These are phyloP conservation scores for Suhomyces emberorum DNA, from an alignment of 805 yeast genomes.

Conservation along the genomic window DNA sequence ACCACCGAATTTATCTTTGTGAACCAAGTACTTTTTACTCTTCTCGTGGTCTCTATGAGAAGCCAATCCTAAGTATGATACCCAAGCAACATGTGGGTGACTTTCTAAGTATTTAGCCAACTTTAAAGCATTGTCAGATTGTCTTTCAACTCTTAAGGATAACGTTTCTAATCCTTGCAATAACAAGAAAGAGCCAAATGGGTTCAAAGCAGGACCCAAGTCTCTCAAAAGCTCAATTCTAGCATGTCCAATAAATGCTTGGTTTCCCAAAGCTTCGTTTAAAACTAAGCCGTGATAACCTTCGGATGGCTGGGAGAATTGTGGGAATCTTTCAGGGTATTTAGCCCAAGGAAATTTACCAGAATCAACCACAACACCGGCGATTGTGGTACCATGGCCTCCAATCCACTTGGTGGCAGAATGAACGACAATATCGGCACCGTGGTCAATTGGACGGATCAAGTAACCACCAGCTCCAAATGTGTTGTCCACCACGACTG, in stretches of 20 bases:
- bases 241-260: slow-evolving; percentile 75
- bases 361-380: slow-evolving; percentile 84
- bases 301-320: slow-evolving; percentile 84
- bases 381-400: slow-evolving; percentile 95
- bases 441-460: slow-evolving; percentile 78
- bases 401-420: slow-evolving; percentile 98
- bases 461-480: slow-evolving; percentile 95
- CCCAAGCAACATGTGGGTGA: slow-evolving; percentile 78
- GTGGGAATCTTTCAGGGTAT: slow-evolving; percentile 86
- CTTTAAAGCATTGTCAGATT: slow-evolving; percentile 74
- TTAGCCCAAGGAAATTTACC: slow-evolving; percentile 92
- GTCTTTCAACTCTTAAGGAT: slow-evolving; percentile 92
- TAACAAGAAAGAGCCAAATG: slow-evolving; percentile 82
- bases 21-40: slow-evolving; percentile 74
- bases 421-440: slow-evolving; percentile 89
- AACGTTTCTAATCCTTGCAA: slow-evolving; percentile 93
- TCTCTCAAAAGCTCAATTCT: slow-evolving; percentile 88
- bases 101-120: slow-evolving; percentile 75
- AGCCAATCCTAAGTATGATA: slow-evolving; percentile 86
- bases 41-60: slow-evolving; percentile 74
- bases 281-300: slow-evolving; percentile 89
- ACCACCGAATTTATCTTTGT: slow-evolving; percentile 66
- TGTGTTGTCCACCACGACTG: slow-evolving; percentile 92
- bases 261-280: slow-evolving; percentile 76
- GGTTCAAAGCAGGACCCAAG: slow-evolving; percentile 84